These are phyloP conservation scores for Agastache rugosa DNA, from an alignment of 257 asterid species.

Conservation along the genomic window DNA sequence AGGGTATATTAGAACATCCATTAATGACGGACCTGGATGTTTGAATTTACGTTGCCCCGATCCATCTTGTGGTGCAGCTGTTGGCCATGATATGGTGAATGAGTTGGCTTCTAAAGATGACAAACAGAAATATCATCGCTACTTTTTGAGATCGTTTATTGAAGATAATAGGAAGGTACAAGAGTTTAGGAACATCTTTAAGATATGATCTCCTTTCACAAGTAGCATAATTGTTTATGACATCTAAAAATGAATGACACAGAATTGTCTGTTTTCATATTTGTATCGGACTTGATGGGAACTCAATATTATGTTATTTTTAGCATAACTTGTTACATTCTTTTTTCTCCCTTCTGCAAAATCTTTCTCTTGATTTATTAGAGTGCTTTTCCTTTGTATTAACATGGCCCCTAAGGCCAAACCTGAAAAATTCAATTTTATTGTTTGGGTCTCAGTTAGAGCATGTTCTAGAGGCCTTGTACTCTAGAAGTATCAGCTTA, in stretches of 20 bases:
- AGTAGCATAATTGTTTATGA: not conserved
- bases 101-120: constrained; percentile 66
- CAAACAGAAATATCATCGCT: constrained; percentile 67
- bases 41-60: constrained; percentile 92
- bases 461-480: constrained; percentile 14
- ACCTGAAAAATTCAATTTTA: not conserved
- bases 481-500: constrained; percentile 22
- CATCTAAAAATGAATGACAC: not conserved
- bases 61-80: constrained; percentile 89
- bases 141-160: constrained; percentile 76
- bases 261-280: not conserved
- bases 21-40: constrained; percentile 96
- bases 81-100: constrained; percentile 87
- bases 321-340: constrained; percentile 6
- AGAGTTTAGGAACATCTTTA: constrained; percentile 28
- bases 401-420: constrained; percentile 9
- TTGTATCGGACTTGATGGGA: not conserved
- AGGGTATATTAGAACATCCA: constrained; percentile 81
- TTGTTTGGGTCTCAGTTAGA: constrained; percentile 15
- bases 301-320: not conserved
- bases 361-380: not conserved
- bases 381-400: constrained; percentile 9
- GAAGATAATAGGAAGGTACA: constrained; percentile 92
- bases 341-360: constrained; percentile 11
- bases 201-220: constrained; percentile 11